These are phyloP conservation scores for Calonectria hawksworthii DNA, from an alignment of 2,329 filamentous ascomycete genomes.

Conservation along the genomic window DNA sequence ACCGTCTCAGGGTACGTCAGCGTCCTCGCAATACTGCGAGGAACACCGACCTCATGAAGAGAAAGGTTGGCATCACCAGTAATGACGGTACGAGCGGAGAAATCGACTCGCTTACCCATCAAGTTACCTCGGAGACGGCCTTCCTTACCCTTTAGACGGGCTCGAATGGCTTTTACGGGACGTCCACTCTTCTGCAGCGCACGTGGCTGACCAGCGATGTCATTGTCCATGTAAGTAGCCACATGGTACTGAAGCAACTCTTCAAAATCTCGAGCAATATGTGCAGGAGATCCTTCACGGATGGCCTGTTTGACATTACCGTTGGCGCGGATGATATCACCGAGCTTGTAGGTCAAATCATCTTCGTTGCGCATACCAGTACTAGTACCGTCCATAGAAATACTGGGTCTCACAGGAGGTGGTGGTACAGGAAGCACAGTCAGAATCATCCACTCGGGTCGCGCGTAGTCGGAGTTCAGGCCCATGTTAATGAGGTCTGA, in stretches of 20 bases:
- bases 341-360: conserved; percentile 98
- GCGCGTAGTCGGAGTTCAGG: conserved; percentile 92
- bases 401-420: conserved; percentile 94
- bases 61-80: conserved; percentile 98
- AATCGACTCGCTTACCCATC: conserved; percentile 99
- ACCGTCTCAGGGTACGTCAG: conserved; percentile 98
- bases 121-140: conserved; percentile 97
- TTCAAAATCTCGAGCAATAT: conserved; percentile 93
- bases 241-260: conserved; percentile 96
- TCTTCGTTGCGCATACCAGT: conserved; percentile 96
- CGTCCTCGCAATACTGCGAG: conserved; percentile 90
- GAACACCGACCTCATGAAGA: conserved; percentile 96
- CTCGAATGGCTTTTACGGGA: conserved; percentile 96
- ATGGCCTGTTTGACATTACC: conserved; percentile 93
- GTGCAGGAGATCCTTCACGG: conserved; percentile 90
- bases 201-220: conserved; percentile 95
- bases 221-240: conserved; percentile 99
- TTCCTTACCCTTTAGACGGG: conserved; percentile 98
- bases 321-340: conserved; percentile 98
- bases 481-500: conserved; percentile 89
- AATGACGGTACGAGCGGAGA: conserved; percentile 99
- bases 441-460: conserved; percentile 98
- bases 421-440: conserved; percentile 96
- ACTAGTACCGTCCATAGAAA: conserved; percentile 95
- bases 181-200: conserved; percentile 97